Evolutionary conservation across 371 early-diverging fungal genomes (phyloP).

Genomic region (Dinochytrium kinnereticum): DNA sequence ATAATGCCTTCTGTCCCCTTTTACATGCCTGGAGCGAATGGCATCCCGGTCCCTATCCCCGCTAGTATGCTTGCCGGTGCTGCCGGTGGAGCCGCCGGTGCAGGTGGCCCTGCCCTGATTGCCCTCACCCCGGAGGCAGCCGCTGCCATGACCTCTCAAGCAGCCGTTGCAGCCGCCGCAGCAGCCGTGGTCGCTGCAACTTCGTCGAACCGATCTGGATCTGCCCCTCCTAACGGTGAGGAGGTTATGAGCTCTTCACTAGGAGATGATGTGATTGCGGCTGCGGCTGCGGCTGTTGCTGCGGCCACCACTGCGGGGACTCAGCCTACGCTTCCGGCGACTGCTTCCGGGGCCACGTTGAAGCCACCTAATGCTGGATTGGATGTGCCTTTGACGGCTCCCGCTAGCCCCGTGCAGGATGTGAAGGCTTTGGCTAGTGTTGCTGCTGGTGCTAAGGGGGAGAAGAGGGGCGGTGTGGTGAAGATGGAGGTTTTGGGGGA

Average conservation of each 20-base stretch:
- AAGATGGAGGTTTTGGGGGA: too few species aligned
- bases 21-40: neutral
- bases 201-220: too few species aligned
- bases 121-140: slow-evolving; percentile 6
- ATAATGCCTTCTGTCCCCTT: neutral
- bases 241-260: too few species aligned
- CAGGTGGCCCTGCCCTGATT: neutral
- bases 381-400: slow-evolving; percentile 13
- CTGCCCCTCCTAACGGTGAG: too few species aligned
- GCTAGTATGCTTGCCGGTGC: neutral
- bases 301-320: neutral
- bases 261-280: neutral
- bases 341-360: neutral
- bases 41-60: neutral
- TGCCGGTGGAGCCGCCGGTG: neutral
- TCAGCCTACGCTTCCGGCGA: neutral
- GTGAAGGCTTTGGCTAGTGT: neutral
- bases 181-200: neutral
- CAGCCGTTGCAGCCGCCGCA: slow-evolving; percentile 6
- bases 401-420: slow-evolving; percentile 11
- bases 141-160: neutral
- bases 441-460: neutral
- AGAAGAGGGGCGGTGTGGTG: too few species aligned
- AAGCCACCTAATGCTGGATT: neutral
- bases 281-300: slow-evolving; percentile 5